These are phyloP conservation scores for Colletotrichum siamense DNA, from an alignment of 2,329 filamentous ascomycete species.

Conservation along the genomic window DNA sequence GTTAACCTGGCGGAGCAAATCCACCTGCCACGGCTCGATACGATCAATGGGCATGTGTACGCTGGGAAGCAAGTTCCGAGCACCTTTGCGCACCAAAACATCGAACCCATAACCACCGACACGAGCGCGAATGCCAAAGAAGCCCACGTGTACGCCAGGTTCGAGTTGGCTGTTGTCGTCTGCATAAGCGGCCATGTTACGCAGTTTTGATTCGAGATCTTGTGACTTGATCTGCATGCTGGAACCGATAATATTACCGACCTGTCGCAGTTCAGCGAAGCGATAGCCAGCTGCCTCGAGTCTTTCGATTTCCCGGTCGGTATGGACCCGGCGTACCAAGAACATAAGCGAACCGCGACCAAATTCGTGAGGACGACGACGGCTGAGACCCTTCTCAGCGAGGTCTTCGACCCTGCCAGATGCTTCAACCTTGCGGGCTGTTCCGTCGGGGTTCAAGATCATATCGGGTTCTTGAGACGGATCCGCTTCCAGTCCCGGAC, in stretches of 20 bases:
- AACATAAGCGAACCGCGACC: conserved; percentile 83
- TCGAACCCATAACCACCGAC: conserved; percentile 64
- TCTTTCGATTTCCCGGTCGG: conserved; percentile 62
- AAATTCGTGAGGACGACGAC: conserved; percentile 40
- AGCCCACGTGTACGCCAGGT: conserved; percentile 61
- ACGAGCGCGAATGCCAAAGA: conserved; percentile 62
- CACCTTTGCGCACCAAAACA: conserved; percentile 62
- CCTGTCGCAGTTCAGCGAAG: conserved; percentile 75
- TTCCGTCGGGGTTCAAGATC: conserved; percentile 10
- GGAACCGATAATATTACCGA: conserved; percentile 70
- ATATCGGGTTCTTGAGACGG: conserved; percentile 6
- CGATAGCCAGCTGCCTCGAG: conserved; percentile 77
- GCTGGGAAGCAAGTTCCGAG: conserved; percentile 66
- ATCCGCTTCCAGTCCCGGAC: conserved; percentile 10
- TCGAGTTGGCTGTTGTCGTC: conserved; percentile 50
- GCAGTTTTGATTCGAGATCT: conserved; percentile 66
- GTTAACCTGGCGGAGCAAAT: conserved; percentile 58
- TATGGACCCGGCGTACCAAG: conserved; percentile 69
- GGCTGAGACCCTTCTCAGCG: conserved; percentile 44
- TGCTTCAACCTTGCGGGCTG: conserved; percentile 15
- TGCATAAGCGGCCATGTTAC: conserved; percentile 67
- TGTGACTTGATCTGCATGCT: conserved; percentile 75
- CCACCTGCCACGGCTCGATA: conserved; percentile 60
- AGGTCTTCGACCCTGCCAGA: conserved; percentile 33
- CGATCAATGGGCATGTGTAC: conserved; percentile 56